These are phyloP conservation scores for Cotoneaster glaucophyllus DNA, from an alignment of 306 rosid species.

Conservation along the genomic window DNA sequence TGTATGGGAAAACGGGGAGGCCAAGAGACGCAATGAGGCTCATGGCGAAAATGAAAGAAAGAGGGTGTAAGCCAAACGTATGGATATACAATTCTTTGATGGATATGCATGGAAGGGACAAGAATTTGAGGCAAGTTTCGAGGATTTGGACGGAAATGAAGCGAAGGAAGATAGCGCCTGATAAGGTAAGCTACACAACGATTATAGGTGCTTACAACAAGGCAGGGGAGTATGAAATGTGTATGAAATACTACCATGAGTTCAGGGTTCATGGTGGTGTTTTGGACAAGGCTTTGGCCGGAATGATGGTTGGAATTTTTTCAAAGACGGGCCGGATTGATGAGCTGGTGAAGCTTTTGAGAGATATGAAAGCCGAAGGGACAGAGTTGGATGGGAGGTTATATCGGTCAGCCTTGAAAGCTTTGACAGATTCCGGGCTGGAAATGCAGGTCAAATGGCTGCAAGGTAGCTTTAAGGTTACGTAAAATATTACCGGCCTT, in stretches of 20 bases:
- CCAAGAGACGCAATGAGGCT: constrained; percentile 45
- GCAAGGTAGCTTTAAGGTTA: constrained; percentile 31
- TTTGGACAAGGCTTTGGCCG: constrained; percentile 64
- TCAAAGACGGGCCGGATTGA: constrained; percentile 43
- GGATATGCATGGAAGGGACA: constrained; percentile 65
- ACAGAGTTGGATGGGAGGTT: constrained; percentile 53
- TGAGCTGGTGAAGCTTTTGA: constrained; percentile 55
- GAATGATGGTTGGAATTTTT: constrained; percentile 67
- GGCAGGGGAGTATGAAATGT: constrained; percentile 44
- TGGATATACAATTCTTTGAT: constrained; percentile 74
- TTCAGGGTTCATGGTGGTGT: constrained; percentile 52
- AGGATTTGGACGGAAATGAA: constrained; percentile 73
- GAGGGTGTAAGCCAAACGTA: constrained; percentile 65
- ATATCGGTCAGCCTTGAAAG: constrained; percentile 54
- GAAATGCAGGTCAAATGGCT: constrained; percentile 52
- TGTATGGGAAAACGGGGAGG: constrained; percentile 64
- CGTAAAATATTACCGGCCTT: not conserved
- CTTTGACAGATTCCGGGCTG: constrained; percentile 65
- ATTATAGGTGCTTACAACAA: constrained; percentile 55
- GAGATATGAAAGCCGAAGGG: constrained; percentile 63
- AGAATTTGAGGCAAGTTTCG: constrained; percentile 56
- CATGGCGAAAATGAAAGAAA: constrained; percentile 73
- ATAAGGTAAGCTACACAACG: constrained; percentile 61
- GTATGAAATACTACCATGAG: constrained; percentile 40
- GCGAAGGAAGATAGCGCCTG: constrained; percentile 56